Evolutionary conservation across 306 rosid species (phyloP), one percentile per base, ranked within the genome.

Genomic region (Calophaca sinica): DNA sequence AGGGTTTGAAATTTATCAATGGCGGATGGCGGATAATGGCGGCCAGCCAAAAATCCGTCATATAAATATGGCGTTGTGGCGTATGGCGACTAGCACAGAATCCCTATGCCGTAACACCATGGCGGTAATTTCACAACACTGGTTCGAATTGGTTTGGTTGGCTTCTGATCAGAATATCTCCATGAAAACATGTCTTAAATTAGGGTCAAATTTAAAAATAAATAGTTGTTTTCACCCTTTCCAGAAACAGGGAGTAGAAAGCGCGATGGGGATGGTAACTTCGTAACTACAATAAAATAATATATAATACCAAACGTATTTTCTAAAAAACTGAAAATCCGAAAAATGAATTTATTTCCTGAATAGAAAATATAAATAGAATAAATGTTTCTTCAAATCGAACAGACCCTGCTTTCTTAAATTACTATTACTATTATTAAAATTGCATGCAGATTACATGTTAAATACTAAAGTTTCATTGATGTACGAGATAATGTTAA

Each of bases 391-490:
- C 46, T 28, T 12, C 73, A 32, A 48, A 51, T 20, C 48, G 13
- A 51, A 35, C 59, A 69, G 13, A 33, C 32, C 49, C 42, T 3
- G 8, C 7, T 3, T 5, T 29, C 73, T 48, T 20, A 15, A n/a
- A 65, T 39, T 28, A 75, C 11, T 4, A 64, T 35, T 8, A 52
- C 35, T 14, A 75, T 35, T 3, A 20, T 54, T 26, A 54, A 42
- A 46, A 44, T 32, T 48, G 35, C 77, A 32, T n/a, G 68, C 14
- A 46, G 15, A 45, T 59, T 9, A 49, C 44, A 33, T 4, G 42
- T n/a, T 38, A 53, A 50, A 75, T 35, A 20, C 52, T 3, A 38
- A 74, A 42, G 60, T 68, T 48, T 12, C n/a, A 55, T 49, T 35
- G 20, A 68, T 36, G 15, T 20, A 58, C 10, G n/a, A 46, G 35